Base-by-base conservation (phyloP, 2,329 filamentous ascomycete genomes). In the Aspergillus pseudoglaucus region DNA sequence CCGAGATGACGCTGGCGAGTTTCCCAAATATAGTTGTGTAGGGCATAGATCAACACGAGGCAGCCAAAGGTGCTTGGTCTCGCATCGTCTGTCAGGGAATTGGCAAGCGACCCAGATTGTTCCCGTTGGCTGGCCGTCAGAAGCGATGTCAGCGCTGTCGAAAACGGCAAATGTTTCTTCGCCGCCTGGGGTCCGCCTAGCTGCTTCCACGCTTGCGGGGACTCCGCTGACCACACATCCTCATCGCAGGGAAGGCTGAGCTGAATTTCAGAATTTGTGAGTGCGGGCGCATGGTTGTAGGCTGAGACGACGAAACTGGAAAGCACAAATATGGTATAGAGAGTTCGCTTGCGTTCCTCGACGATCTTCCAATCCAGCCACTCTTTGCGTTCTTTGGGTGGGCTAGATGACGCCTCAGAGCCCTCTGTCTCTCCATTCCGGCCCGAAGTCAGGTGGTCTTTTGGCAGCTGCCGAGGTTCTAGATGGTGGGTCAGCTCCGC, bases 21-120 rank as follows among this genome's bases (percentile, higher is more conserved):
- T 69, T 97, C 91, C 93, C 93, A 97, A 40, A 97, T 96, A 67
- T 95, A 96, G 59, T 96, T 96, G 71, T 97, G 93, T 20, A 97
- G 76, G 3, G 93, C 90, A 63, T 95, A 91, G 64, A 97, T 96
- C 53, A 98, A 73, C 5, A 96, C 80, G 25, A 96, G 76, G 64
- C 90, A 95, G 7, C 91, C 93, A 65, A 95, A 95, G 0, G 90
- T 90, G 69, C 91, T 96, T 0, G 90, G 89, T 55, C 81, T 82
- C 42, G 93, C 74, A 1, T 78, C 70, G 1, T 78, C 60, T 7
- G 83, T 79, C 39, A 75, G 72, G 7, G 72, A 51, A 30, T 72
- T 68, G 25, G 69, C 59, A 32, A 64, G 66, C n/a, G 73, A 70
- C 25, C 75, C 74, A 49, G 74, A 68, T 41, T 74, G 70, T 47